Percentiles rank a stretch among this genome's conserved stretches.
Evolutionary conservation across 495 filamentous ascomycete species (phyloP).

Genomic region (Xanthoparmelia taractica): DNA sequence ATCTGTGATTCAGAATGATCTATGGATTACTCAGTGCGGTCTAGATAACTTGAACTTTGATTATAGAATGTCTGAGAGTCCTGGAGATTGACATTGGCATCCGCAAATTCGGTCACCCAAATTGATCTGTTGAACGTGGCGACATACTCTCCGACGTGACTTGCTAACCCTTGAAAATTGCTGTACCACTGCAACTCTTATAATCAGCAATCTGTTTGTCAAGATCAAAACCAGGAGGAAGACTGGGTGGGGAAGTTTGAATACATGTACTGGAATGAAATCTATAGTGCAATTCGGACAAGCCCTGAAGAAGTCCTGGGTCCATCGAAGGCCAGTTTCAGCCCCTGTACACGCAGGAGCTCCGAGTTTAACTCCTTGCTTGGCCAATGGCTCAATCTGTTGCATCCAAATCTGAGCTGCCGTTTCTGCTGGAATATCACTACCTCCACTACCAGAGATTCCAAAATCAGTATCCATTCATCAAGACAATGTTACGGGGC

Average conservation of each 20-base stretch:
- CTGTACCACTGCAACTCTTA: conserved; percentile 62
- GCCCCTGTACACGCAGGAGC: conserved; percentile 52
- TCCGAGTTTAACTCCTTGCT: conserved; percentile 47
- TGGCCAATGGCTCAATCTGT: conserved; percentile 57
- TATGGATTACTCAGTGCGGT: conserved; percentile 21
- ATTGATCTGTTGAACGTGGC: conserved; percentile 43
- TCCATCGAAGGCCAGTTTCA: conserved; percentile 52
- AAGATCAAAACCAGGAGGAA: not conserved
- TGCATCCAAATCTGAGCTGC: conserved; percentile 60
- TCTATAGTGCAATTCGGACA: conserved; percentile 54
- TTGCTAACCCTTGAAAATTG: conserved; percentile 63
- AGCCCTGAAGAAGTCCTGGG: conserved; percentile 51
- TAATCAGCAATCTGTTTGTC: not conserved
- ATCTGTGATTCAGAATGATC: not conserved
- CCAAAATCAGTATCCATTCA: conserved; percentile 18
- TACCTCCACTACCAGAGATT: conserved; percentile 45
- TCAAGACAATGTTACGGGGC: too few species aligned
- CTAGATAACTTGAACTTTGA: conserved; percentile 22
- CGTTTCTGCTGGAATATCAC: conserved; percentile 42
- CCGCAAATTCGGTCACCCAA: conserved; percentile 70
- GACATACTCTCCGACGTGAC: conserved; percentile 59
- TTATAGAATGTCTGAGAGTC: conserved; percentile 42
- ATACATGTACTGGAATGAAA: conserved; percentile 58
- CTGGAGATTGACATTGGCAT: conserved; percentile 38
- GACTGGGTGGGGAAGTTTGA: not conserved